Evolutionary conservation across 2,329 filamentous ascomycete genomes (phyloP).

Genomic region (Colletotrichum endophyticum): DNA sequence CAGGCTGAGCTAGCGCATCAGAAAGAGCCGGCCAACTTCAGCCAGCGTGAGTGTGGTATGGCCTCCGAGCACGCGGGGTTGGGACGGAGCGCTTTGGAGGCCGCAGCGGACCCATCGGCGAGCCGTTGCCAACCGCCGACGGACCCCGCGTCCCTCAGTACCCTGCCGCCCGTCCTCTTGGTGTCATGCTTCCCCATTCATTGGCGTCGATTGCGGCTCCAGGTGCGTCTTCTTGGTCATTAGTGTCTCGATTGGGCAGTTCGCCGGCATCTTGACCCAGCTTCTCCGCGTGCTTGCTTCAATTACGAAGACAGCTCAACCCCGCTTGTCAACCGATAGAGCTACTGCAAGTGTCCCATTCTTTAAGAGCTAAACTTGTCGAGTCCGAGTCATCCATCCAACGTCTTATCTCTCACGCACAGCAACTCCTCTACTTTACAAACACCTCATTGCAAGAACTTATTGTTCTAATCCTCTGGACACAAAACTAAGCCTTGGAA

Average conservation of each 20-base stretch:
- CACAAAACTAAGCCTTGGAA: not conserved
- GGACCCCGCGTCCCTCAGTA: not conserved
- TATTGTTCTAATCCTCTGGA: not conserved
- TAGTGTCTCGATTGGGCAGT: slow-evolving; percentile 3
- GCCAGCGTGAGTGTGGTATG: not conserved
- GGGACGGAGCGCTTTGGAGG: not conserved
- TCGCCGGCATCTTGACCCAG: not conserved
- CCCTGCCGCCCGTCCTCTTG: not conserved
- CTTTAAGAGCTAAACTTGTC: not conserved
- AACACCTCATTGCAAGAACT: not conserved
- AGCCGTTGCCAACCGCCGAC: slow-evolving; percentile 9
- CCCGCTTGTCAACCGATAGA: not conserved
- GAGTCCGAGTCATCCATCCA: not conserved
- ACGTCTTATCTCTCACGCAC: not conserved
- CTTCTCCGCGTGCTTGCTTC: not conserved
- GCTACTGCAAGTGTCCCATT: not conserved
- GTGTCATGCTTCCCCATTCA: slow-evolving; percentile 9
- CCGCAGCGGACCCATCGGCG: not conserved
- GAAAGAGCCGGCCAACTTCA: not conserved
- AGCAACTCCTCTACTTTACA: not conserved
- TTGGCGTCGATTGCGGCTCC: not conserved
- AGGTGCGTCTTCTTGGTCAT: not conserved
- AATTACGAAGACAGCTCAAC: not conserved
- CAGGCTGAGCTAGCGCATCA: not conserved
- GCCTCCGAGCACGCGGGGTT: not conserved